Percentiles rank a stretch among this genome's conserved stretches.
Conservation (phyloP, 202 grass and related monocot genomes). For the Carex arenaria region DNA sequence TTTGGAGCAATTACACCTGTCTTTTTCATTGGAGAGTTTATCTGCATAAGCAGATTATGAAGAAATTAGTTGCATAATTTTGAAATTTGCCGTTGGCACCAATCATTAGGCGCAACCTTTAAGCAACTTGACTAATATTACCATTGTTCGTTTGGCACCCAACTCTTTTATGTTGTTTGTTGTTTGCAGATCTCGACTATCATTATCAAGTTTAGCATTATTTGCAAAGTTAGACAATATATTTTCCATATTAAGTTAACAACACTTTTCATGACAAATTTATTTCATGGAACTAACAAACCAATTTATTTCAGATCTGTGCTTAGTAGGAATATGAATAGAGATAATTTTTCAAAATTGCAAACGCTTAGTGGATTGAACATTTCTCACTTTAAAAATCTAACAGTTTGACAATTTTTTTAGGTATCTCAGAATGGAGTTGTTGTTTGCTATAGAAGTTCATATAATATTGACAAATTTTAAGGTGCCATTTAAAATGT, state of each 20-base stretch:
- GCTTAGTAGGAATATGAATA: not conserved
- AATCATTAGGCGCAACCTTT: not conserved
- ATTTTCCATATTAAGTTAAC: not conserved
- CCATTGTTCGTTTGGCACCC: not conserved
- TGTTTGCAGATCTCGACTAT: too few relatives aligned
- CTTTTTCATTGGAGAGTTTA: constrained; percentile 90
- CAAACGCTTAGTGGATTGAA: too few relatives aligned
- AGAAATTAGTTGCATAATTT: not conserved
- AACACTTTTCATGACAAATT: not conserved
- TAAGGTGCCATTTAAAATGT: too few relatives aligned
- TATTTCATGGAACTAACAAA: not conserved
- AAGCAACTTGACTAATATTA: not conserved
- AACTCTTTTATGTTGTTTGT: too few relatives aligned
- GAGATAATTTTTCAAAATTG: not conserved
- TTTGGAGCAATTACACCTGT: constrained; percentile 85
- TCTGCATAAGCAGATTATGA: constrained; percentile 33
- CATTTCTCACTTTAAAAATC: too few relatives aligned
- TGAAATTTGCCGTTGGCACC: not conserved
- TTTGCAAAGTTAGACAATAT: not conserved
- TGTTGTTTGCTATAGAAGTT: too few relatives aligned
- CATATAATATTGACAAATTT: too few relatives aligned
- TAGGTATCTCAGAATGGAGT: too few relatives aligned
- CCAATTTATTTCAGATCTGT: not conserved
- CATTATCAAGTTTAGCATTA: too few relatives aligned
- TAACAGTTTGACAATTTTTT: too few relatives aligned